Base-by-base conservation (phyloP, 2,329 filamentous ascomycete species). In the Ophiocordyceps australis region DNA sequence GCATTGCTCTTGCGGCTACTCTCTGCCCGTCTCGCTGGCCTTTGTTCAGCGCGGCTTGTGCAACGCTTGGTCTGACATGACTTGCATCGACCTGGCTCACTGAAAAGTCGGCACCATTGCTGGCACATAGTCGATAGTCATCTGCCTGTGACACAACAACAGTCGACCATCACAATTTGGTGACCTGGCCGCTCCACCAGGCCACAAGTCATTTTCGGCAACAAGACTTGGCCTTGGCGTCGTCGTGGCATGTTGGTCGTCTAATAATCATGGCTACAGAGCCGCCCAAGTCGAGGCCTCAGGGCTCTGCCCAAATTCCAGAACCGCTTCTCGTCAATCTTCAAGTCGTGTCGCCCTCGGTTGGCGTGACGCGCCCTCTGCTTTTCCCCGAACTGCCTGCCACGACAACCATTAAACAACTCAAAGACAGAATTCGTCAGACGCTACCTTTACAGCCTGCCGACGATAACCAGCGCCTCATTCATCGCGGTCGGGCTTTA, bases 361-460 rank as follows among this genome's bases (percentile, higher is more conserved):
- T 57, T 25, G 59, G 57, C 19, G 60, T 69, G 9, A 57, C 53
- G 26, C 52, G 55, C 13, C 60, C 61, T 11, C 41, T 72, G 25
- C 43, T 49, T 22, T 63, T 73, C 24, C 49, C 56, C 14, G 43
- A 49, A 14, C 43, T 72, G 9, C 49, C 60, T 10, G 50, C 53
- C 21, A 49, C 50, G 2, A 67, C 62, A 3, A 71, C 65, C 0
- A 50, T 74, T 24, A 57, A 55, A 29, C 50, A 69, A 41, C 47
- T 74, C 18, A 74, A 73, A 41, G 57, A 59, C 22, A 63, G 51
- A 40, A 69, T 74, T 30, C 61, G 65, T 17, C 53, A 66, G 36
- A 39, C 44, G 4, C 41, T 73, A 22, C 46, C 54, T 14, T 42
- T 59, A 23, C 59, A 55, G 26, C 66, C 67, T 4, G 37, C 54